phyloP scores from a whole-genome alignment of 257 asterid genomes.

The Nicotiana obtusifolia region DNA sequence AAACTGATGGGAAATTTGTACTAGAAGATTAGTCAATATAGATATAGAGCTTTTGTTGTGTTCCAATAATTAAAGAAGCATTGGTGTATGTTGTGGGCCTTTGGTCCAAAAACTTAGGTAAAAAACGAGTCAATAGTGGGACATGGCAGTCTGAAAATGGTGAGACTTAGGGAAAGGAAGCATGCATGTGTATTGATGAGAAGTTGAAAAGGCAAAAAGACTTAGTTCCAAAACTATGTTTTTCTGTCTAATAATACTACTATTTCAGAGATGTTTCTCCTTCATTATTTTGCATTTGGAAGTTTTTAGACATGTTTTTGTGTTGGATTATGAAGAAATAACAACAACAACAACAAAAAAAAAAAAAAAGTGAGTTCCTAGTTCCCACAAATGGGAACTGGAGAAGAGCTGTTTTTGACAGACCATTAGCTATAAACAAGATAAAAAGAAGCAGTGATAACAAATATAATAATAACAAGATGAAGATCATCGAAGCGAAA shows the following conservation, averaged over 20 bases:
- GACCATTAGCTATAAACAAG: no score
- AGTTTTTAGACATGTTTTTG: neutral
- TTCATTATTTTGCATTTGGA: neutral
- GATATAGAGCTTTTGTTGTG: neutral
- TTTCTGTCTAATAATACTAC: neutral
- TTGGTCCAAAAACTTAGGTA: neutral
- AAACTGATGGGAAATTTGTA: neutral
- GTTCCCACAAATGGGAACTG: no score
- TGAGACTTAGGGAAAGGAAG: neutral
- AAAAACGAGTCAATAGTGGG: neutral
- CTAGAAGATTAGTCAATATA: neutral
- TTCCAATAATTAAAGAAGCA: neutral
- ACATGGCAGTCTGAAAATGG: neutral
- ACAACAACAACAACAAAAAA: neutral
- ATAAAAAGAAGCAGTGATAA: no score
- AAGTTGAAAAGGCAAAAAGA: conserved; percentile 4
- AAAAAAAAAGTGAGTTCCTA: no score
- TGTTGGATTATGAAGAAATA: neutral
- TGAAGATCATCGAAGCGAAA: no score
- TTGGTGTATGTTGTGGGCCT: neutral
- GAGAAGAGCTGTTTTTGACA: no score
- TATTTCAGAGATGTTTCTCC: neutral
- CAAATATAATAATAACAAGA: no score
- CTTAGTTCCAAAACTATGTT: neutral
- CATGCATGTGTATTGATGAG: conserved; percentile 6